Percentiles rank a stretch among this genome's conserved stretches.
Evolutionary conservation across 441 rosid species (phyloP).

Genomic region (Kokia cookei): DNA sequence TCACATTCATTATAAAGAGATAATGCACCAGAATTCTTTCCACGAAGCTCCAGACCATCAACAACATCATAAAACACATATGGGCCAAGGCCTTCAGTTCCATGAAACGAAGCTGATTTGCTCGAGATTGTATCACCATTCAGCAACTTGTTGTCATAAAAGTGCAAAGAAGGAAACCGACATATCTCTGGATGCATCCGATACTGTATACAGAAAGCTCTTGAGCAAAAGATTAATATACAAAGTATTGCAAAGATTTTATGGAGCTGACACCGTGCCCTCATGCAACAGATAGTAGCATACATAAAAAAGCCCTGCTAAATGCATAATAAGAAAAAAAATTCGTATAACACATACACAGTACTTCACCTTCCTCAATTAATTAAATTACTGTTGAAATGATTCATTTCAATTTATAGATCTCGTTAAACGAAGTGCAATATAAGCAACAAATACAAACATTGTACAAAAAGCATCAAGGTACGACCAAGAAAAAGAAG

Average conservation of each 20-base stretch:
- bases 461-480: background rate
- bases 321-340: background rate
- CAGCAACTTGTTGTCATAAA: conserved; percentile 80
- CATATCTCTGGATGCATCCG: conserved; percentile 99
- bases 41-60: conserved; percentile 84
- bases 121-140: conserved; percentile 68
- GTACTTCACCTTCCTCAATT: background rate
- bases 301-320: background rate
- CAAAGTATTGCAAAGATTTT: conserved; percentile 13
- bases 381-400: background rate
- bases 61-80: conserved; percentile 72
- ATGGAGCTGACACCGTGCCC: background rate
- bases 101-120: conserved; percentile 77
- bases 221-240: background rate
- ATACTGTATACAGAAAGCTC: conserved; percentile 53
- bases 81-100: conserved; percentile 63
- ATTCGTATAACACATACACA: background rate
- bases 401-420: background rate
- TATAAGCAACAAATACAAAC: background rate
- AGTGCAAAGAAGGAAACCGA: conserved; percentile 82
- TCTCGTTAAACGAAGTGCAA: background rate
- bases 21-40: conserved; percentile 67
- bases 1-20: conserved; percentile 85
- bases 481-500: background rate
- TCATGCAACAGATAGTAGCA: background rate